Conservation (phyloP, 2,329 filamentous ascomycete species). For the Phialocephala sp. region DNA sequence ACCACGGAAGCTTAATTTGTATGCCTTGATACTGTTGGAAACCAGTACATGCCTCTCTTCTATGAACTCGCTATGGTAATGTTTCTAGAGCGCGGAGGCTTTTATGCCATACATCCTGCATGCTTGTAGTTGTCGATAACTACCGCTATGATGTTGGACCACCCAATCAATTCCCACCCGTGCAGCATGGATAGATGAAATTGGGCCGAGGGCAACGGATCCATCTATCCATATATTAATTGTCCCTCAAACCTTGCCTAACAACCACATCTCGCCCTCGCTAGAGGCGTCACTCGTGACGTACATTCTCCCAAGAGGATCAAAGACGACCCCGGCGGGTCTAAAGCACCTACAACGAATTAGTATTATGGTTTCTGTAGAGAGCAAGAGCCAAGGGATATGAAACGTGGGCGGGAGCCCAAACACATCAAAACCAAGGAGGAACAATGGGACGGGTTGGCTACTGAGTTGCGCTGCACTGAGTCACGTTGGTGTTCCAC, state of each 20-base stretch:
- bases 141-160: too few species aligned
- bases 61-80: too few species aligned
- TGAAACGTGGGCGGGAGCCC: too few species aligned
- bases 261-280: slow-evolving; percentile 28
- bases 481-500: slow-evolving; percentile 24
- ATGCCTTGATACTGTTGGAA: too few species aligned
- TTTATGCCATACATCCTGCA: too few species aligned
- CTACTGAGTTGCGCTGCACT: slow-evolving; percentile 15
- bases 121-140: too few species aligned
- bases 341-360: slow-evolving; percentile 20
- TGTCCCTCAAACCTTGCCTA: slow-evolving; percentile 14
- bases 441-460: background rate
- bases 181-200: background rate
- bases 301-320: slow-evolving; percentile 25
- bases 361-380: too few species aligned
- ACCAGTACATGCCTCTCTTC: too few species aligned
- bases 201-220: background rate
- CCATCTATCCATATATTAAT: background rate
- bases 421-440: too few species aligned
- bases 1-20: too few species aligned
- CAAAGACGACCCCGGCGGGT: slow-evolving; percentile 23
- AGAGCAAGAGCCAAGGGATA: too few species aligned
- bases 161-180: background rate
- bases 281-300: slow-evolving; percentile 27
- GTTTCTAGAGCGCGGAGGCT: too few species aligned